A percentile compares a stretch with the other conserved stretches of the same genome.
These are phyloP conservation scores for Xylariaceae sp. DNA, from an alignment of 2,329 filamentous ascomycete species.

Conservation along the genomic window DNA sequence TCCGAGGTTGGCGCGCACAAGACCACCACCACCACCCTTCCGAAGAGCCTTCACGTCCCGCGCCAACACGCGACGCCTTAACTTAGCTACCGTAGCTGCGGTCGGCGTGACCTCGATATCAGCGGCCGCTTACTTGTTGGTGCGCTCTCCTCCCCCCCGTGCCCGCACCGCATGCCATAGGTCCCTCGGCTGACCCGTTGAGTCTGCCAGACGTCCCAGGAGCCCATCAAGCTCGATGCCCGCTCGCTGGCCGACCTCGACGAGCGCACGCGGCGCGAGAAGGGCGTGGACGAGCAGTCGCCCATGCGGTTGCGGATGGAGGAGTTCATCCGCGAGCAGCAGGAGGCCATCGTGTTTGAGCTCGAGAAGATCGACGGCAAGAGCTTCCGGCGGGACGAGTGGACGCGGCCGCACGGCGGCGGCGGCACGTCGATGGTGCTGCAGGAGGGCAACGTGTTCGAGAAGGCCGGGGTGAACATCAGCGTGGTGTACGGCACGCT, in stretches of 20 bases:
- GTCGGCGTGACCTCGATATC: slow-evolving; percentile 13
- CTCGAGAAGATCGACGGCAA: slow-evolving; percentile 79
- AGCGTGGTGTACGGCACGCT: slow-evolving; percentile 91
- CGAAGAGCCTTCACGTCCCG: slow-evolving; percentile 14
- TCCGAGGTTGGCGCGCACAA: slow-evolving; percentile 9
- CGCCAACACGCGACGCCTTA: slow-evolving; percentile 11
- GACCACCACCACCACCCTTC: slow-evolving; percentile 8
- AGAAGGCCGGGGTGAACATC: slow-evolving; percentile 94
- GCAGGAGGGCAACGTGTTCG: slow-evolving; percentile 93
- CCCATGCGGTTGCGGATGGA: slow-evolving; percentile 99
- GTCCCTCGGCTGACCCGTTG: slow-evolving; percentile 12
- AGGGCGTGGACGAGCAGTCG: slow-evolving; percentile 65
- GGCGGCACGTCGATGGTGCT: slow-evolving; percentile 92
- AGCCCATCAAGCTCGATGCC: slow-evolving; percentile 45
- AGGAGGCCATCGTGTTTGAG: slow-evolving; percentile 76
- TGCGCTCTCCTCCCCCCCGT: slow-evolving; percentile 6
- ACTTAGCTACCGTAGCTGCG: slow-evolving; percentile 11
- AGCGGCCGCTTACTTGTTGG: slow-evolving; percentile 16
- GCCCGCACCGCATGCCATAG: background rate
- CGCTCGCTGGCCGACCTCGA: slow-evolving; percentile 80
- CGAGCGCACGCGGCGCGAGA: slow-evolving; percentile 69
- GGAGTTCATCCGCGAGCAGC: slow-evolving; percentile 87
- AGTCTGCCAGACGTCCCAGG: slow-evolving; percentile 30
- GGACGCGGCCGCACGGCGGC: slow-evolving; percentile 80
- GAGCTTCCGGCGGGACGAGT: slow-evolving; percentile 76